These are phyloP conservation scores for Fusarium agapanthi DNA, from an alignment of 2,329 filamentous ascomycete genomes.

Conservation along the genomic window DNA sequence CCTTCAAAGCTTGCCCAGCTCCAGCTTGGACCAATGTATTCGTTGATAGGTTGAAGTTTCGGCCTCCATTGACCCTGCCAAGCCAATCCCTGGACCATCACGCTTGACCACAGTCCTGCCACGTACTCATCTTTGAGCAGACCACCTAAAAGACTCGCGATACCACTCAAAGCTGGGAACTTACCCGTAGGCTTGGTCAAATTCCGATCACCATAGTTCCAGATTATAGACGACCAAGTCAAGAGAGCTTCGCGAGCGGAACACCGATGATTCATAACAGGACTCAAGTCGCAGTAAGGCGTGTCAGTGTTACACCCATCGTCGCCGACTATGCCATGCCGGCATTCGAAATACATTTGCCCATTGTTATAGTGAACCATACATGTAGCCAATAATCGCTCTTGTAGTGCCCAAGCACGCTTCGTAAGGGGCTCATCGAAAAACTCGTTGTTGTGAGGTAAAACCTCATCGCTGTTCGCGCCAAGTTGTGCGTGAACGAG, in stretches of 20 bases:
- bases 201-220: fast-evolving
- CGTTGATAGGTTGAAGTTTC: fast-evolving
- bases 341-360: not conserved
- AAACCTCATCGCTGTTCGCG: fast-evolving
- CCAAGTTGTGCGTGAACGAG: not conserved
- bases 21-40: not conserved
- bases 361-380: fast-evolving
- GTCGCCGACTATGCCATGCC: fast-evolving
- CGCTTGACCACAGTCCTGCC: not conserved
- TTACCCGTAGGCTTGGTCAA: fast-evolving
- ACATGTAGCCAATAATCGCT: fast-evolving
- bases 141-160: fast-evolving
- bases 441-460: fast-evolving
- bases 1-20: not conserved
- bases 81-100: not conserved
- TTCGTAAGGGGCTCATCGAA: fast-evolving
- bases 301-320: fast-evolving
- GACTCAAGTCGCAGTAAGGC: not conserved
- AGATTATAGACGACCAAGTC: fast-evolving
- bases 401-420: not conserved
- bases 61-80: not conserved
- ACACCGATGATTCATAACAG: fast-evolving
- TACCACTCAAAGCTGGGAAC: fast-evolving
- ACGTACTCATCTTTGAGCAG: not conserved
- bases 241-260: not conserved